Base-by-base conservation (phyloP, 805 yeast genomes). In the Yamadazyma kitorensis region DNA sequence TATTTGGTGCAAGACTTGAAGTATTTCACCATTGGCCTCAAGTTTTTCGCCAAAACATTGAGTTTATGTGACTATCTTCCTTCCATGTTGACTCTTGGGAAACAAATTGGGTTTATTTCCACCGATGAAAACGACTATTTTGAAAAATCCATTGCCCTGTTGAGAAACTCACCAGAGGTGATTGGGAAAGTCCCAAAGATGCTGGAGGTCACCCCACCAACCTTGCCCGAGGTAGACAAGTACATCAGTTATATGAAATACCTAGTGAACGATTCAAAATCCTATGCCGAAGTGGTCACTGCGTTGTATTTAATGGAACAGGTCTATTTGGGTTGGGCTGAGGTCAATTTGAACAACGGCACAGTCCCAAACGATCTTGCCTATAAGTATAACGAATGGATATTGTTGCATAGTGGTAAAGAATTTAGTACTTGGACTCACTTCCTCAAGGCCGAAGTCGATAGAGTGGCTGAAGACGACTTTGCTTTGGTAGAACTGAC, bases 251-350 rank as follows among this genome's bases (percentile, higher is more conserved):
- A 51, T 20, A 41, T 74, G 39, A 47, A 50, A 4, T 43, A 57
- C 9, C 48, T 69, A 37, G 51, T 50, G 4, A 36, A 51, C 6
- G 41, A 49, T 4, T 47, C 55, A 13, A 33, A 43, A 5, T 49
- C 59, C 0, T 74, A 73, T 39, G 55, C 61, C 3, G 68, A 70
- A 42, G 33, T 71, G 16, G 55, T 73, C 24, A 71, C 77, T 2
- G 59, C 59, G 22, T 37, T 62, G 26, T 74, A 65, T 52, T 59
- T 64, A 14, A 70, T 73, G 68, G 81, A 75, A 41, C 59, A 61
- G 26, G 72, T 72, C 1, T 76, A 75, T 44, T 56, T 71, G 27
- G 68, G 66, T 16, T 76, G 80, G 81, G 78, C 78, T 1, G 61
- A 68, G 20, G 46, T 58, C 37, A 55, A 60, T 22, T 37, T 54